Evolutionary conservation across 139 green algal species (phyloP).

Genomic region (Chloropicon primus): DNA sequence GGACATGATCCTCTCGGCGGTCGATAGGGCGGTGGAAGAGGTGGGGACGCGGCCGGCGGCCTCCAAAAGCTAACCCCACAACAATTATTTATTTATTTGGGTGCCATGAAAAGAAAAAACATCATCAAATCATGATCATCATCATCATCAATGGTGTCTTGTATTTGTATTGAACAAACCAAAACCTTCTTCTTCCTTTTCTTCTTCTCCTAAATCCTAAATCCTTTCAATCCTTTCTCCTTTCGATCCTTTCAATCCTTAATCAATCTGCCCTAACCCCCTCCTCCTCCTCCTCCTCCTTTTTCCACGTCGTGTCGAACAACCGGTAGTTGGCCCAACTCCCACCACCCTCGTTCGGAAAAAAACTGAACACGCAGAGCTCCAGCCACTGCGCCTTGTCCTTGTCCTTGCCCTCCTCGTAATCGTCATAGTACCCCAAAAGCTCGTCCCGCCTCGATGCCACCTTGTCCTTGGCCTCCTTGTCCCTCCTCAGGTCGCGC

Average conservation of each 20-base stretch:
- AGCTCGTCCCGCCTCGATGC: background rate
- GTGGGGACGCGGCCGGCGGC: too few relatives aligned
- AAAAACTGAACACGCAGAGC: background rate
- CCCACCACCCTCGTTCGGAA: background rate
- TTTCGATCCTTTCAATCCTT: too few relatives aligned
- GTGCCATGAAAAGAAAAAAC: too few relatives aligned
- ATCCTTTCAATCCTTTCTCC: too few relatives aligned
- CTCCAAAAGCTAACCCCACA: too few relatives aligned
- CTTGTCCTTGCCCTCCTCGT: background rate
- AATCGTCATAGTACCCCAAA: background rate
- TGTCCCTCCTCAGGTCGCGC: background rate
- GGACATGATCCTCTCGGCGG: slow-evolving; percentile 23
- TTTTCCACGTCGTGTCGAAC: background rate
- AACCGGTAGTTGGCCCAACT: background rate
- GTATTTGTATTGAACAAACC: too few relatives aligned
- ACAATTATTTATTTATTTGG: too few relatives aligned
- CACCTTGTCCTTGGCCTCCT: background rate
- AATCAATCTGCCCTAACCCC: too few relatives aligned
- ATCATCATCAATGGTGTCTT: too few relatives aligned
- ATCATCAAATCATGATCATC: too few relatives aligned
- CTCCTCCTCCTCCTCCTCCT: background rate
- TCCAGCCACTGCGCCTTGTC: background rate
- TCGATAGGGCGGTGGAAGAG: background rate
- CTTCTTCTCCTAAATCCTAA: too few relatives aligned
- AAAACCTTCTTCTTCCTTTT: too few relatives aligned